Conservation (phyloP, 805 yeast genomes). For the Cyberlindnera galapagoensis region DNA sequence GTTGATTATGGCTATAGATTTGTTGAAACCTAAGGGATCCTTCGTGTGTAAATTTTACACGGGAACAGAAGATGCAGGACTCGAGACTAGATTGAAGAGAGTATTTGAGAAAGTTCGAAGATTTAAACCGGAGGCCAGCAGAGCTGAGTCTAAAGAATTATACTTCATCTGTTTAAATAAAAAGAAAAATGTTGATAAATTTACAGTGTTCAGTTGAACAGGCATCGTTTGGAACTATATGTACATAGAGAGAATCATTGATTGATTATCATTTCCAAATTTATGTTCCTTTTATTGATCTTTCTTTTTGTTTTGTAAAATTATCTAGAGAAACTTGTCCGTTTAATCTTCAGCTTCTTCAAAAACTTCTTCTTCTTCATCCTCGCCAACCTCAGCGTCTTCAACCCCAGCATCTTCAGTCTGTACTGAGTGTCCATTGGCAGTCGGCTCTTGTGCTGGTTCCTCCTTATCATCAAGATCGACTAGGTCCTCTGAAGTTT, state of each 20-base stretch:
- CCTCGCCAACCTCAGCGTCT: conserved; percentile 4
- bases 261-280: neutral
- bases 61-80: conserved; percentile 66
- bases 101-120: conserved; percentile 60
- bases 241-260: neutral
- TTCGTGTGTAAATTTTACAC: conserved; percentile 81
- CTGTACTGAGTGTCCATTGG: conserved; percentile 9
- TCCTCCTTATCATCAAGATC: conserved; percentile 33
- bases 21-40: conserved; percentile 64
- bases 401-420: conserved; percentile 8
- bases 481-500: conserved; percentile 32
- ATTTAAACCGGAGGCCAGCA: conserved; percentile 76
- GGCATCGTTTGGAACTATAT: neutral
- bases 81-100: conserved; percentile 52
- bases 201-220: conserved; percentile 33
- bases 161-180: conserved; percentile 68
- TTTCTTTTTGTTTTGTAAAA: neutral
- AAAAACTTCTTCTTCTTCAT: conserved; percentile 2
- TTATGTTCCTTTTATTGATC: neutral
- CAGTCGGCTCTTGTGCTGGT: conserved; percentile 22
- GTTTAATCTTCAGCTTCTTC: conserved; percentile 3
- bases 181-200: conserved; percentile 34
- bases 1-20: conserved; percentile 60
- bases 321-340: conserved; percentile 2
- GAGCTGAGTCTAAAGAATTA: conserved; percentile 75